Evolutionary conservation across 495 filamentous ascomycete genomes (phyloP).

Genomic region (Penicillium silybi): DNA sequence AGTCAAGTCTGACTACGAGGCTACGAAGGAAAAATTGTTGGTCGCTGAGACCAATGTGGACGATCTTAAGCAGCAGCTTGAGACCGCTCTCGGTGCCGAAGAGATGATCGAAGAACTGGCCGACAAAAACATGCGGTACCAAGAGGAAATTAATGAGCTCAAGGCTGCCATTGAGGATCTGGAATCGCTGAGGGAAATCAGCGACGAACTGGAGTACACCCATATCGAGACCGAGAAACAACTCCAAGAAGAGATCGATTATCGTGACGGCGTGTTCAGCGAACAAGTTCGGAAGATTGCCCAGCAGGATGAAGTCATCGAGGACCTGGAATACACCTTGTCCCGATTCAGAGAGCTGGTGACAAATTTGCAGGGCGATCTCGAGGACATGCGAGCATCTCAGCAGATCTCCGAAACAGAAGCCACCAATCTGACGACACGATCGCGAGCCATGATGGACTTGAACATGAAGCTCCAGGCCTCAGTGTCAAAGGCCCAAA

Average conservation of each 20-base stretch:
- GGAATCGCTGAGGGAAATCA: slow-evolving; percentile 82
- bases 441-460: slow-evolving; percentile 91
- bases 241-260: slow-evolving; percentile 87
- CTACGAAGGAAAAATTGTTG: slow-evolving; percentile 65
- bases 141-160: slow-evolving; percentile 79
- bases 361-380: slow-evolving; percentile 75
- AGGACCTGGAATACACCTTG: slow-evolving; percentile 86
- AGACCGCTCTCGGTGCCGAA: slow-evolving; percentile 80
- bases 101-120: slow-evolving; percentile 91
- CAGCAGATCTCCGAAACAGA: slow-evolving; percentile 90
- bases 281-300: slow-evolving; percentile 64
- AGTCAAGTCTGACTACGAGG: slow-evolving; percentile 67
- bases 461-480: slow-evolving; percentile 89
- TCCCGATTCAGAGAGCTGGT: slow-evolving; percentile 85
- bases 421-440: slow-evolving; percentile 76
- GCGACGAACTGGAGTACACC: slow-evolving; percentile 90
- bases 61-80: slow-evolving; percentile 85
- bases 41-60: slow-evolving; percentile 74
- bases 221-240: slow-evolving; percentile 91
- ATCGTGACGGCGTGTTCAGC: slow-evolving; percentile 68
- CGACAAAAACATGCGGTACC: slow-evolving; percentile 75
- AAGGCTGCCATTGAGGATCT: slow-evolving; percentile 77
- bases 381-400: slow-evolving; percentile 87
- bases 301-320: slow-evolving; percentile 68
- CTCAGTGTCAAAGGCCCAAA: slow-evolving; percentile 83